A percentile compares a stretch with the other conserved stretches of the same genome.
These are phyloP conservation scores for Amanita polypyramis DNA, from an alignment of 768 basidiomycete genomes.

Conservation along the genomic window DNA sequence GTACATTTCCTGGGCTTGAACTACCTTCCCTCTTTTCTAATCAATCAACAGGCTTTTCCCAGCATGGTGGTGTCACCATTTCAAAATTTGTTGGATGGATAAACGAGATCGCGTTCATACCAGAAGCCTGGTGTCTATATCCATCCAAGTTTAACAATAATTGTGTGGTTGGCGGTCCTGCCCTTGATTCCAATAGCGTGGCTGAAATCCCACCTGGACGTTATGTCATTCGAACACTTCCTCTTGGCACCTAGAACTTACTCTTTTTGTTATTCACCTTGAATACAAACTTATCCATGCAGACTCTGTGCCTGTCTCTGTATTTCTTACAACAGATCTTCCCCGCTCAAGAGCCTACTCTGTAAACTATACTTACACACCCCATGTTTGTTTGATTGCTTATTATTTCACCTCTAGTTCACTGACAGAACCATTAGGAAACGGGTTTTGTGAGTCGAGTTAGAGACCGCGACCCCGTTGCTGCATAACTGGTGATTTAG, in stretches of 20 bases:
- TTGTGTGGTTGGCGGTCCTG: conserved; percentile 4
- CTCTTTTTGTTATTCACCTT: conserved; percentile 1
- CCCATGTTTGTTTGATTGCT: conserved; percentile 9
- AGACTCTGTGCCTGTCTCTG: conserved; percentile 8
- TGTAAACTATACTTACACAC: conserved; percentile 11
- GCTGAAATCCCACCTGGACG: conserved; percentile 12
- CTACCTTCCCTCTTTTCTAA: background rate
- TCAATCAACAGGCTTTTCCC: conserved; percentile 8
- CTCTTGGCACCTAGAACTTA: conserved; percentile 9
- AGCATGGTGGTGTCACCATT: conserved; percentile 12
- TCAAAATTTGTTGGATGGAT: conserved; percentile 13
- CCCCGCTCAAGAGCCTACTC: conserved; percentile 12
- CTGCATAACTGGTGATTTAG: conserved; percentile 13
- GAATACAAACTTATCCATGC: conserved; percentile 4
- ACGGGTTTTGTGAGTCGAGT: conserved; percentile 10
- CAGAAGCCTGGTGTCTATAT: conserved; percentile 10
- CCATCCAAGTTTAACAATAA: conserved; percentile 6
- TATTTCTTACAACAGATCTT: conserved; percentile 11
- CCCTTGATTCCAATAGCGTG: conserved; percentile 11
- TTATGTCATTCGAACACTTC: conserved; percentile 12
- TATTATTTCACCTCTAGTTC: background rate
- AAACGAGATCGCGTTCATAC: conserved; percentile 4
- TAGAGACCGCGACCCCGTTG: conserved; percentile 11
- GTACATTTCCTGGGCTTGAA: background rate
- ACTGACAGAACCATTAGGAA: conserved; percentile 7